Conservation (phyloP, 441 rosid species). For the Corymbia calophylla region DNA sequence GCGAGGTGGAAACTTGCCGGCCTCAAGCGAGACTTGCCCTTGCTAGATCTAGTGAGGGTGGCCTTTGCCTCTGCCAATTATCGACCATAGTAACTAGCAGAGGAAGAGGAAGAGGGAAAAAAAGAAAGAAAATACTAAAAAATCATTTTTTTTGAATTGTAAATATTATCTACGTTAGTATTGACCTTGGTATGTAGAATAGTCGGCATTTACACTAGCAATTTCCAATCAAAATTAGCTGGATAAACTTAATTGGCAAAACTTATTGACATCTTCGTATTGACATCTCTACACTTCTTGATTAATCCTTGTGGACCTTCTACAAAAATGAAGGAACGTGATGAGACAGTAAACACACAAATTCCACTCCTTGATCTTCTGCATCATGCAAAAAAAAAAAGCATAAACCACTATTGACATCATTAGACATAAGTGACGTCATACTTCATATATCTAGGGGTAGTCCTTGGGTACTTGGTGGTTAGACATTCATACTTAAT, state of each 20-base stretch:
- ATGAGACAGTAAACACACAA: neutral
- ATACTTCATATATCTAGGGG: neutral
- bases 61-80: fast-evolving
- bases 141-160: too few relatives aligned
- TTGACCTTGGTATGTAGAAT: fast-evolving
- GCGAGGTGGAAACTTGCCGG: neutral
- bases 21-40: neutral
- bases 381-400: neutral
- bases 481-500: neutral
- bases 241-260: fast-evolving
- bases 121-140: too few relatives aligned
- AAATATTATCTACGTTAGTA: too few relatives aligned
- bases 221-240: too few relatives aligned
- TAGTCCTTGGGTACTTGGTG: too few relatives aligned
- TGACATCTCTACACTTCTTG: neutral
- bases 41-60: fast-evolving
- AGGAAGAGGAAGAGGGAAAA: neutral
- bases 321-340: neutral
- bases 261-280: fast-evolving
- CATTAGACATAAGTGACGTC: neutral
- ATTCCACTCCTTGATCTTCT: neutral
- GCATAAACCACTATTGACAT: neutral
- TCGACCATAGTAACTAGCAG: fast-evolving
- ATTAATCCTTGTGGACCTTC: neutral
- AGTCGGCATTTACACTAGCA: fast-evolving